Base-by-base conservation (phyloP, 2,329 filamentous ascomycete genomes). In the Aureobasidium pullulans region DNA sequence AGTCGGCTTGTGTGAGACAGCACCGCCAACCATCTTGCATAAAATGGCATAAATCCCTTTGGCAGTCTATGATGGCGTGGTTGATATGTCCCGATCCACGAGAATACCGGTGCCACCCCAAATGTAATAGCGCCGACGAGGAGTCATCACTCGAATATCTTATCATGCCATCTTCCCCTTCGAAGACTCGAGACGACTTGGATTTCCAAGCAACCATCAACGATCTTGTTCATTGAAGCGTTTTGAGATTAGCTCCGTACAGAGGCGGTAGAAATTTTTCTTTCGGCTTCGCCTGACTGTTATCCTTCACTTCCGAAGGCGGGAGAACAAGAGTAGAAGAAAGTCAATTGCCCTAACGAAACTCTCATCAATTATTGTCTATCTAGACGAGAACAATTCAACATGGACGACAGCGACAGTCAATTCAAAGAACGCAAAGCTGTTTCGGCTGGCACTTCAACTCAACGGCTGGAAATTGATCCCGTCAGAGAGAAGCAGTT, bases 401-500 rank as follows among this genome's bases (percentile, higher is more conserved):
- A 29, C 37, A 53, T 54, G 50, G 50, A 54, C 39, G 19, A 32
- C 37, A 42, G 28, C 31, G 36, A 36, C 31, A n/a, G 10, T 29
- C 52, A 36, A 31, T 19, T n/a, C 6, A 42, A 34, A 16, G 19
- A 57, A 11, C 23, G 23, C 29, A 57, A 47, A 23, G n/a, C 31
- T n/a, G 13, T 57, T 16, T 48, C 43, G 31, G n/a, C 54, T 39
- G 54, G 54, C 28, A 43, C 42, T 28, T 47, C 42, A 5, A 32
- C 42, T 10, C 43, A 47, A 23, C 42, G n/a, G 16, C 32, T 60
- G 31, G 49, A 60, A 19, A 48, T 60, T n/a, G 58, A 60, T 11
- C 42, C 58, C 13, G 49, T 9, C 19, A 19, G 42, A 6, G 49
- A 60, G 29, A 56, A 54, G 42, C 79, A 77, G 63, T 75, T 89